Evolutionary conservation across 345 rosid species (phyloP).

Genomic region (Ricinus communis): DNA sequence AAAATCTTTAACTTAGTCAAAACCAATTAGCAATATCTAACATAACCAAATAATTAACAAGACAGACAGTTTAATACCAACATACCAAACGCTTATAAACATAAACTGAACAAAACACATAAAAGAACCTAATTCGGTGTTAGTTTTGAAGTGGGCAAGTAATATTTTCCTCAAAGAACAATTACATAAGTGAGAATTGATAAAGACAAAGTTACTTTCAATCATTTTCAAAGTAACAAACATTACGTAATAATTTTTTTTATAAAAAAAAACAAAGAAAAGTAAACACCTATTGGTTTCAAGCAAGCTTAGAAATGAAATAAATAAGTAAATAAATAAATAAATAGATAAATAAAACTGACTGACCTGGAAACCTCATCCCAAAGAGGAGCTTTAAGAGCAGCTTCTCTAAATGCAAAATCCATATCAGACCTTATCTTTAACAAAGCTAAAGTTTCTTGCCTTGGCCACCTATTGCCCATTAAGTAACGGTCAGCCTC

Average conservation of each 20-base stretch:
- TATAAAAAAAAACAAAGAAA: too few species aligned
- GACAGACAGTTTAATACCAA: not conserved
- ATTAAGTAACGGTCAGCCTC: slow-evolving; percentile 39
- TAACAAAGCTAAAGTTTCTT: slow-evolving; percentile 30
- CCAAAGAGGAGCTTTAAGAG: slow-evolving; percentile 31
- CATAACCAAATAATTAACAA: slow-evolving; percentile 7
- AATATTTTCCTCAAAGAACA: not conserved
- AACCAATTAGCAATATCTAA: slow-evolving; percentile 17
- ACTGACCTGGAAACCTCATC: slow-evolving; percentile 36
- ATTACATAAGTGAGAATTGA: not conserved
- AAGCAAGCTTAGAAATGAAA: too few species aligned
- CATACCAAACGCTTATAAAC: not conserved
- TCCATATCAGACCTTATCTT: slow-evolving; percentile 34
- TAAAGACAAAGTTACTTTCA: not conserved
- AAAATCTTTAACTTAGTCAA: slow-evolving; percentile 4
- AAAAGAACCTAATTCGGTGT: not conserved
- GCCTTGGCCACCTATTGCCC: slow-evolving; percentile 34
- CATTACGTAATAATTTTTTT: not conserved
- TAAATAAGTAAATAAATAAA: not conserved
- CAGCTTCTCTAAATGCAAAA: slow-evolving; percentile 23
- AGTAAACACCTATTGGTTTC: too few species aligned
- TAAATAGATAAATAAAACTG: not conserved
- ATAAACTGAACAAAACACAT: too few species aligned
- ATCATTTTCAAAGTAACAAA: slow-evolving; percentile 7
- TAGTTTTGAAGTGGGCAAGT: not conserved